Base-by-base conservation (phyloP, 176 grass and related monocot genomes). In the Cenchrus fungigraminus region DNA sequence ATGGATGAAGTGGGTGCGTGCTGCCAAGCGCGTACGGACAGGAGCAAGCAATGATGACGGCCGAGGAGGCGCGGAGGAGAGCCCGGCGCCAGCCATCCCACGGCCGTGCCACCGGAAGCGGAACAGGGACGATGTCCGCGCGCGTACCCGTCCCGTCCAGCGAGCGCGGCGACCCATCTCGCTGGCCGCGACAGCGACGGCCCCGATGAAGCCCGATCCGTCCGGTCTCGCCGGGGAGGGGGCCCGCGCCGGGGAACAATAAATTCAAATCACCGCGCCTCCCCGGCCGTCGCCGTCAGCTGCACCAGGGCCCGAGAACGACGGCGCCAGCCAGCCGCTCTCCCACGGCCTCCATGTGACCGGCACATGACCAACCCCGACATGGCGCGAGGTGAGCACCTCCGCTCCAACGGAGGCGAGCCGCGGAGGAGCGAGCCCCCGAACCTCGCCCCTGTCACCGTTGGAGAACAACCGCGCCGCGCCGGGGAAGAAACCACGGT, bases 161-260 rank as follows among this genome's bases (percentile, higher is more conserved):
- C 34, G 46, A 43, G 40, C 34, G 46, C 32, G 63, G 63, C 65
- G 55, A 79, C 29, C 51, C 53, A 59, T 68, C 51, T 84, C n/a
- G 65, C 87, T 89, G 87, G 87, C 75, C 50, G 22, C 34, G 87
- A 75, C 58, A 43, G 77, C 82, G 82, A 80, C 82, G 31, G 20
- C 69, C 49, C 10, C 10, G 25, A 28, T 10, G 25, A 28, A 73
- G 29, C 47, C 71, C 58, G 68, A 65, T 54, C 68, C 56, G 71
- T 73, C 77, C 31, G 12, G 53, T 10, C 71, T 12, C 61, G 51
- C 73, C 78, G 60, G 8, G 37, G 16, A 40, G 37, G 3, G 37
- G 37, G 37, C 37, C 37, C 37, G 3, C 37, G 37, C 37, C 37
- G 37, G 37, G 37, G 37, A 40, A 40, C 25, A 77, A 55, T 83